These are phyloP conservation scores for Alopecurus myosuroides DNA, from an alignment of 176 grass and related monocot genomes.

Conservation along the genomic window DNA sequence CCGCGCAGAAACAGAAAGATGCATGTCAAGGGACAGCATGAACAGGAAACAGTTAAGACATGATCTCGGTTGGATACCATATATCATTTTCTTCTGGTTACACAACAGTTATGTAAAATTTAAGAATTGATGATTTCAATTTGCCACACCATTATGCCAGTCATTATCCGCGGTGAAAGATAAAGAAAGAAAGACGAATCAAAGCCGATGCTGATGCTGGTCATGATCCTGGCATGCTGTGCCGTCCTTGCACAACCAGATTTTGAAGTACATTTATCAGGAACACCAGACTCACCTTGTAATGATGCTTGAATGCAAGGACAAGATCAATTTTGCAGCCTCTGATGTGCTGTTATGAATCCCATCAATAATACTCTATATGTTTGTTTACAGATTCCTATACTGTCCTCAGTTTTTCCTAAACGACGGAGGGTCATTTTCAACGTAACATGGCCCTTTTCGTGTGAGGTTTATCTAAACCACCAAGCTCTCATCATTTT, in stretches of 20 bases:
- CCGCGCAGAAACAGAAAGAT: neutral
- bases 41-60: neutral
- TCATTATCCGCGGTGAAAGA: neutral
- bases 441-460: neutral
- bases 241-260: neutral
- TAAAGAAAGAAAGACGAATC: neutral
- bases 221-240: neutral
- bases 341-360: neutral
- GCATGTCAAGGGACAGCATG: neutral
- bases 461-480: neutral
- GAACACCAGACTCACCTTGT: neutral
- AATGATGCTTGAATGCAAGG: neutral
- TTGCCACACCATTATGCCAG: neutral
- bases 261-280: neutral
- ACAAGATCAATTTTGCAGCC: neutral
- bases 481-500: neutral
- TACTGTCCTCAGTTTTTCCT: neutral
- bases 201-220: neutral
- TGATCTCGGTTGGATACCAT: neutral
- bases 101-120: neutral
- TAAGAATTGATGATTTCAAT: neutral
- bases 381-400: neutral
- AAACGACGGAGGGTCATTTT: neutral
- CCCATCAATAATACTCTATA: neutral
- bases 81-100: neutral